Evolutionary conservation across 352 stramenopile species (phyloP), one percentile per base, ranked within the genome.

Genomic region (Thraustotheca clavata): DNA sequence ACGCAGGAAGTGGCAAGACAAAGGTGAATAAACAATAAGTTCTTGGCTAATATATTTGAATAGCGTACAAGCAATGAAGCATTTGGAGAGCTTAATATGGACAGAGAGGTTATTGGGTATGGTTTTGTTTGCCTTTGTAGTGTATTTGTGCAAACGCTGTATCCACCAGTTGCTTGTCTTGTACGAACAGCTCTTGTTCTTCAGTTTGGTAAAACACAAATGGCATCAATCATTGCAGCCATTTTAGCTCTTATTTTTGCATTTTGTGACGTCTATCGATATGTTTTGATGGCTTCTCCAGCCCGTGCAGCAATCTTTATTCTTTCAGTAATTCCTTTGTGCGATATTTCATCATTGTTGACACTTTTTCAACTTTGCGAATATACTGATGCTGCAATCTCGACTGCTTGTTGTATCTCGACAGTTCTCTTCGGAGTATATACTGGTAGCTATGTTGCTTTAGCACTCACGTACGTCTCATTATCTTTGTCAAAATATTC

Each of bases 81-180:
- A 18, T 52, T 52, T 9, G 43, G 43, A 11, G 43, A 52, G 43
- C 43, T 62, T 2, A 16, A 34, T 40, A 39, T 38, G 18, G 33
- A 62, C 54, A 62, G 50, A 29, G 54, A 62, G 27, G 12, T 62
- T 29, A 18, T 62, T 4, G 54, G 24, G 4, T 62, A 62, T 29
- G 54, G 54, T 4, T 26, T 62, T 27, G 54, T 38, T n/a, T 49
- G 54, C 18, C 27, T 62, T 29, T 14, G 35, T 29, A 38, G 54
- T 26, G 16, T 39, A 6, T 20, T 27, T 14, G 48, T 62, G 18
- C 4, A 7, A 16, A 12, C 54, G 54, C 54, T 62, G 11, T 52
- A 35, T 11, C 54, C 54, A 20, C 54, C 54, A 1, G 33, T 38
- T 12, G 54, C 27, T 14, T 39, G 54, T 18, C 33, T 62, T 1